Evolutionary conservation across 495 filamentous ascomycete genomes (phyloP).

Genomic region (Bacidia rubella): DNA sequence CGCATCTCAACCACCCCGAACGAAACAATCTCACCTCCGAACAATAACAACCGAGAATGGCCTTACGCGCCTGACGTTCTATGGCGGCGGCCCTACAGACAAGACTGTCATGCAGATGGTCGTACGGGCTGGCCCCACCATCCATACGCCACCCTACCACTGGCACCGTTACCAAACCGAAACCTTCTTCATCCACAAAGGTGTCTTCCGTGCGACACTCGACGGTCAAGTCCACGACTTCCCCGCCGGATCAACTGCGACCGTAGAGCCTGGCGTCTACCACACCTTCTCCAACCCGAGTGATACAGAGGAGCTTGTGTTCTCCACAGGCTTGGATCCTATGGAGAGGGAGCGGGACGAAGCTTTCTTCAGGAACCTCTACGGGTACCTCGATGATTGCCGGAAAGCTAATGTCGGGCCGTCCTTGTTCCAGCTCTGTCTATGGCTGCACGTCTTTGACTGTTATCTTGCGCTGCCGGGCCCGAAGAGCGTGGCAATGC

Average conservation of each 20-base stretch:
- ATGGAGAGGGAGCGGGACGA: conserved; percentile 7
- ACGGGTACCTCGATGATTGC: conserved; percentile 10
- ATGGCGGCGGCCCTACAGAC: not conserved
- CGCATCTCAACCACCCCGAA: not conserved
- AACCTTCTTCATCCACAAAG: conserved; percentile 5
- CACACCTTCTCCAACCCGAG: conserved; percentile 8
- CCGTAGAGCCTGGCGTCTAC: conserved; percentile 4
- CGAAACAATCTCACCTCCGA: not conserved
- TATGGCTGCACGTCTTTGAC: conserved; percentile 9
- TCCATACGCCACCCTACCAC: conserved; percentile 10
- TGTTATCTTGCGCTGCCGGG: conserved; percentile 7
- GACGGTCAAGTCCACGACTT: conserved; percentile 1
- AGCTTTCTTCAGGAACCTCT: conserved; percentile 10
- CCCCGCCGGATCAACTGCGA: not conserved
- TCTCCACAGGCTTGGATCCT: conserved; percentile 1
- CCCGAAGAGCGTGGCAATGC: not conserved
- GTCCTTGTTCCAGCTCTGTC: conserved; percentile 1
- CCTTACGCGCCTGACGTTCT: not conserved
- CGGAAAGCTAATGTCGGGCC: conserved; percentile 1
- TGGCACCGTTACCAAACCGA: conserved; percentile 12
- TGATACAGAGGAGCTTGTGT: not conserved
- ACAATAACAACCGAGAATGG: conserved; percentile 5
- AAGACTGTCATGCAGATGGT: not conserved
- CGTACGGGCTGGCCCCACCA: not conserved
- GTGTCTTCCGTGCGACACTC: conserved; percentile 6